phyloP scores from a whole-genome alignment of 768 basidiomycete species.

The Leucocoprinus birnbaumii region DNA sequence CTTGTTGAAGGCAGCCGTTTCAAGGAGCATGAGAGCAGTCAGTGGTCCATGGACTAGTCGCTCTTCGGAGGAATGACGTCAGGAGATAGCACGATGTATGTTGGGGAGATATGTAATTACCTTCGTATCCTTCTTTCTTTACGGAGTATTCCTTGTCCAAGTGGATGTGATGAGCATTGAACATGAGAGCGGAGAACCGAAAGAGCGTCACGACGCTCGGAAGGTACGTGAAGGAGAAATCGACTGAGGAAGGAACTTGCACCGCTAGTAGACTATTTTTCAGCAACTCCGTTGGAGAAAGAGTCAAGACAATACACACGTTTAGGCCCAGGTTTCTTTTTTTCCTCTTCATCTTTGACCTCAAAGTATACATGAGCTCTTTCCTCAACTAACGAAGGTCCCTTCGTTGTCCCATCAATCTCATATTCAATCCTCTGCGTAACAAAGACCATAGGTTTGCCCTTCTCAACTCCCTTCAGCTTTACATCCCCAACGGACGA shows the following conservation, averaged over 20 bases:
- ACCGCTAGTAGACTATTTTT: constrained; percentile 36
- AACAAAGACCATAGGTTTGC: constrained; percentile 72
- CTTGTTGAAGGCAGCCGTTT: constrained; percentile 48
- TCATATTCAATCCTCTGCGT: constrained; percentile 58
- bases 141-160: constrained; percentile 74
- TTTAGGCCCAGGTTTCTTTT: constrained; percentile 8
- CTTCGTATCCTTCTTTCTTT: constrained; percentile 68
- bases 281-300: not conserved
- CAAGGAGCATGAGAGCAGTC: constrained; percentile 77
- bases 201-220: constrained; percentile 75
- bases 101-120: constrained; percentile 25
- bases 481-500: constrained; percentile 48
- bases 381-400: constrained; percentile 57
- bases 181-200: constrained; percentile 83
- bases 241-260: constrained; percentile 41
- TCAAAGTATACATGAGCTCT: constrained; percentile 63
- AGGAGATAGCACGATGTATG: not conserved
- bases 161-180: constrained; percentile 85
- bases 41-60: constrained; percentile 85
- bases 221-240: constrained; percentile 64
- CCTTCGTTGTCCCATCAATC: constrained; percentile 33
- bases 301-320: not conserved
- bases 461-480: constrained; percentile 65
- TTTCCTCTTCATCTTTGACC: constrained; percentile 16
- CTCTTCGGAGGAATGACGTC: constrained; percentile 36